These are phyloP conservation scores for Pisolithus thermaeus DNA, from an alignment of 1,284 basidiomycete genomes.

Conservation along the genomic window DNA sequence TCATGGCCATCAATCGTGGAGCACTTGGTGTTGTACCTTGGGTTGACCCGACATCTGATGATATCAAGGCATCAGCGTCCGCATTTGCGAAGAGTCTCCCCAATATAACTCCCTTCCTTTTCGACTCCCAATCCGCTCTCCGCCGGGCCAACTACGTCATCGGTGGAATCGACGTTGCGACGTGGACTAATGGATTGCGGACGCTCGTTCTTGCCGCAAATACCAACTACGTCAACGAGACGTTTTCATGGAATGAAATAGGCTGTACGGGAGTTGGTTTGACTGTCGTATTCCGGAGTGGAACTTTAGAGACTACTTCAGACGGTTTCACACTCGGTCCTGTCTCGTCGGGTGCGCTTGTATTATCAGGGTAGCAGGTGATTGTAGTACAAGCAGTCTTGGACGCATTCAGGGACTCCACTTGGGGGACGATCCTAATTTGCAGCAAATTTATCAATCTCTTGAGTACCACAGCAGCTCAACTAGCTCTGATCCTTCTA, in stretches of 20 bases:
- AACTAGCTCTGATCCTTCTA: too few relatives aligned
- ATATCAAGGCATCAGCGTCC: slow-evolving; percentile 55
- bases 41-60: slow-evolving; percentile 56
- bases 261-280: slow-evolving; percentile 2
- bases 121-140: slow-evolving; percentile 23
- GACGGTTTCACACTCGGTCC: slow-evolving; percentile 18
- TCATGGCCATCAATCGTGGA: slow-evolving; percentile 68
- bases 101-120: slow-evolving; percentile 36
- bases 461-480: too few relatives aligned
- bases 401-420: too few relatives aligned
- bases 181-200: slow-evolving; percentile 30
- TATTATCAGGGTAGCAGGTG: not conserved
- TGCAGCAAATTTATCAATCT: too few relatives aligned
- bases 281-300: slow-evolving; percentile 13
- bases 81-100: too few relatives aligned
- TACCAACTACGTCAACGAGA: slow-evolving; percentile 31
- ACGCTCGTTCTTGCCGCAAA: slow-evolving; percentile 40
- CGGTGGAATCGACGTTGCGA: slow-evolving; percentile 33
- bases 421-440: too few relatives aligned
- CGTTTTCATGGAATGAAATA: slow-evolving; percentile 17
- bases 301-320: slow-evolving; percentile 2
- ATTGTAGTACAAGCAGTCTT: not conserved
- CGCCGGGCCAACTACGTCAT: slow-evolving; percentile 22
- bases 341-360: slow-evolving; percentile 18
- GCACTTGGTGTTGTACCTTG: slow-evolving; percentile 63